These are phyloP conservation scores for Skeletonema tropicum DNA, from an alignment of 108 stramenopile genomes.

Conservation along the genomic window DNA sequence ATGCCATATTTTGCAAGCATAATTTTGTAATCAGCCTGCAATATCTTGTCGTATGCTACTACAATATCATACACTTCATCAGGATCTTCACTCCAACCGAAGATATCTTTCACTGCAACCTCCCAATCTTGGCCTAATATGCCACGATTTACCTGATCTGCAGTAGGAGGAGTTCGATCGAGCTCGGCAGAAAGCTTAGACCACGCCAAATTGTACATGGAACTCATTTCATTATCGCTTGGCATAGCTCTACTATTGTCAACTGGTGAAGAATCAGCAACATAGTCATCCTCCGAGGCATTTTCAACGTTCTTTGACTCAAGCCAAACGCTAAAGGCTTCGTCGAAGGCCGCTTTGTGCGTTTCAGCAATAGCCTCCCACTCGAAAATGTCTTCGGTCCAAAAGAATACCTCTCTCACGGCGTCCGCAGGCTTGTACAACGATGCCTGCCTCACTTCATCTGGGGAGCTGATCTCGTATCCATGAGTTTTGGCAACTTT, in stretches of 20 bases:
- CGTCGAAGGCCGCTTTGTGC: conserved; percentile 49
- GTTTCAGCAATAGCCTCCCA: conserved; percentile 46
- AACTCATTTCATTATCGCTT: conserved; percentile 42
- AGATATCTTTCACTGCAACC: conserved; percentile 56
- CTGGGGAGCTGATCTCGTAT: conserved; percentile 48
- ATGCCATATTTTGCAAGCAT: conserved; percentile 12
- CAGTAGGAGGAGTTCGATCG: conserved; percentile 42
- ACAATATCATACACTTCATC: conserved; percentile 57
- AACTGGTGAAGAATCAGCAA: conserved; percentile 8
- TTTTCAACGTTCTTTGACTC: conserved; percentile 16
- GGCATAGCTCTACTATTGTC: conserved; percentile 12
- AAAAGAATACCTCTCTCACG: conserved; percentile 60
- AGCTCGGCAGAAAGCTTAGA: conserved; percentile 52
- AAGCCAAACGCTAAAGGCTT: conserved; percentile 64
- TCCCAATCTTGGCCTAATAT: conserved; percentile 52
- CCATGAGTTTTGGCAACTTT: conserved; percentile 61
- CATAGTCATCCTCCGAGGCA: conserved; percentile 21
- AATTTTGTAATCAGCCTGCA: conserved; percentile 31
- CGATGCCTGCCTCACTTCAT: conserved; percentile 61
- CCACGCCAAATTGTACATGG: conserved; percentile 54
- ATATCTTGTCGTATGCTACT: conserved; percentile 32
- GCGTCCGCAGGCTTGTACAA: conserved; percentile 66
- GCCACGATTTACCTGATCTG: conserved; percentile 54
- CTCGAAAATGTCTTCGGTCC: conserved; percentile 67
- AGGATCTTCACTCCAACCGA: conserved; percentile 60